Evolutionary conservation across 257 asterid genomes (phyloP).

Genomic region (Euphrasia confusa): DNA sequence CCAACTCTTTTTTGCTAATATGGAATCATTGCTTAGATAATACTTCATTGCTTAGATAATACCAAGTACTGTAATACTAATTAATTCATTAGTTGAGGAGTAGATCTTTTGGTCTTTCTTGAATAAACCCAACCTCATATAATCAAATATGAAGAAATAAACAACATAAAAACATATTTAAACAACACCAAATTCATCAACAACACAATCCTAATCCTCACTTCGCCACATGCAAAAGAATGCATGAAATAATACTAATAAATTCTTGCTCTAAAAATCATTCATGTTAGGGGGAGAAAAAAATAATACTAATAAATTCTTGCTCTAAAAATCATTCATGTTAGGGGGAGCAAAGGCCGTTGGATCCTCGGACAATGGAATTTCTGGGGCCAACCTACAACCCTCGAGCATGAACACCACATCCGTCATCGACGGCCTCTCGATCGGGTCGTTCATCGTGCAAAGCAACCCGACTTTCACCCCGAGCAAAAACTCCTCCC

Average conservation of each 20-base stretch:
- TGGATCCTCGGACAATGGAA: slow-evolving; percentile 54
- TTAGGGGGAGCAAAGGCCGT: slow-evolving; percentile 55
- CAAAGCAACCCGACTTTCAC: slow-evolving; percentile 73
- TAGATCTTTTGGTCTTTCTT: no score
- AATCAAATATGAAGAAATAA: no score
- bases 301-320: no score
- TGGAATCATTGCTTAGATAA: no score
- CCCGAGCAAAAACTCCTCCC: slow-evolving; percentile 78
- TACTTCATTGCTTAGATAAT: no score
- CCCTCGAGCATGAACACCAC: slow-evolving; percentile 80
- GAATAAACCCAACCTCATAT: no score
- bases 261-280: not conserved
- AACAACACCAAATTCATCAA: no score
- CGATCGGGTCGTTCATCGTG: slow-evolving; percentile 60
- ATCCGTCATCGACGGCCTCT: slow-evolving; percentile 67
- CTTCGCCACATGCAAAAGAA: slow-evolving; percentile 14
- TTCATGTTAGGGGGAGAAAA: slow-evolving; percentile 51
- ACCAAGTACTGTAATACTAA: no score
- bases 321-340: slow-evolving; percentile 17
- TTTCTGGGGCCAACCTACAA: slow-evolving; percentile 52
- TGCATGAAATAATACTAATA: not conserved
- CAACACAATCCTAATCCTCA: not conserved
- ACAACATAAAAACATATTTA: no score
- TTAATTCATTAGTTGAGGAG: no score
- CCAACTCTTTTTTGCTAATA: no score